Base-by-base conservation (phyloP, 495 filamentous ascomycete genomes). In the Cairneyella variabilis region DNA sequence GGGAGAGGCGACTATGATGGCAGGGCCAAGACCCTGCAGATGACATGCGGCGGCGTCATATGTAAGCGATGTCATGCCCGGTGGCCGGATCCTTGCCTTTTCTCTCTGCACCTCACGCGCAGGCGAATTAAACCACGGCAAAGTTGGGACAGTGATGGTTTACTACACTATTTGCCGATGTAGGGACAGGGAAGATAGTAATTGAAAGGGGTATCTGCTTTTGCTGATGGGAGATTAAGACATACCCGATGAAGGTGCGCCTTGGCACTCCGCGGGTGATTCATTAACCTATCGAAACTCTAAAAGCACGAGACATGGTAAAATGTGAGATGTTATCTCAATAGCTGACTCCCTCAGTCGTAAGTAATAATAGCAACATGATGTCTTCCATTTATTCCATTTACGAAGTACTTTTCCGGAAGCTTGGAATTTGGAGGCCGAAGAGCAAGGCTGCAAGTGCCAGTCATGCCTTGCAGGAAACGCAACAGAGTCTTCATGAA, bases 11-110 rank as follows among this genome's bases (percentile, higher is more conserved):
- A 16, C 9, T 2, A 42, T 18, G 16, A 2, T 12, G 16, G 22
- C 39, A 28, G 36, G 6, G 51, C 28, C n/a, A 9, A 40, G 30
- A 54, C 42, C 26, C 45, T 49, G 53, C 27, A 34, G 53, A 56
- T 56, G 51, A 54, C 36, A 43, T 48, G 38, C 20, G 3, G 14
- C 18, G 18, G 32, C 20, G 34, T 26, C 18, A 32, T n/a, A 22
- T 16, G 36, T 48, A 27, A 48, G 43, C 51, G 51, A 54, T 40
- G 43, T 47, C 51, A 54, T 48, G 51, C 21, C 16, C 20, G 22
- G 9, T 43, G 28, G 28, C 28, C 7, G 28, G 7, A 32, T 32
- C 28, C 28, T 14, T 6, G 7, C 28, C 28, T 14, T 14, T 32
- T 32, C 14, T 32, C 14, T 6, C 6, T 32, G n/a, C n/a, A n/a